These are phyloP conservation scores for Trichoderma atroviride DNA, from an alignment of 2,329 filamentous ascomycete genomes.

Conservation along the genomic window DNA sequence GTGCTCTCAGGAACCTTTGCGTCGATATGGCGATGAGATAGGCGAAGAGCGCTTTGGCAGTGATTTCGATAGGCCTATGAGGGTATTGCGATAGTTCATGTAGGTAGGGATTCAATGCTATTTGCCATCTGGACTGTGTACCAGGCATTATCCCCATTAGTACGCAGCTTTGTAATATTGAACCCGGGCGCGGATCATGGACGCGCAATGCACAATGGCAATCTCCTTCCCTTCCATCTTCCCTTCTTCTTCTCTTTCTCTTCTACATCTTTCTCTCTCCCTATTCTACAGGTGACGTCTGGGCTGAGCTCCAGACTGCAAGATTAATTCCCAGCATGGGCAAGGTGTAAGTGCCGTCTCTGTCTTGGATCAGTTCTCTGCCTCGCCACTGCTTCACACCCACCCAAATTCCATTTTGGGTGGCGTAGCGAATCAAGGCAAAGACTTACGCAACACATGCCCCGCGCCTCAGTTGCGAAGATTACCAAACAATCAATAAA, in stretches of 20 bases:
- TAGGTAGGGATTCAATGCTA: neutral
- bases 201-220: neutral
- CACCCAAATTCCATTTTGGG: neutral
- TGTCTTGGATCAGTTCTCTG: neutral
- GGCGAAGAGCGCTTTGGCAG: neutral
- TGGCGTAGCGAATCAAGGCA: constrained; percentile 22
- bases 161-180: constrained; percentile 16
- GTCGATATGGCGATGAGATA: constrained; percentile 16
- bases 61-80: neutral
- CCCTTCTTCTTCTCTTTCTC: neutral
- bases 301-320: neutral
- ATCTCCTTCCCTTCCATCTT: neutral
- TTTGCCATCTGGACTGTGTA: neutral
- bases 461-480: neutral
- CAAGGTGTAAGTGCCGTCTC: constrained; percentile 26
- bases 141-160: neutral
- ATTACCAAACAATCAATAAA: neutral
- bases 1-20: constrained; percentile 19
- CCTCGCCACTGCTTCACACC: constrained; percentile 18
- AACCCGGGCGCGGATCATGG: neutral
- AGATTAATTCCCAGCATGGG: constrained; percentile 14
- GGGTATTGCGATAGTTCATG: neutral
- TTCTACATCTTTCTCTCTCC: neutral
- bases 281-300: neutral
- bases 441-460: constrained; percentile 15